Evolutionary conservation across 306 rosid species (phyloP).

Genomic region (Casuarina cunninghamiana): DNA sequence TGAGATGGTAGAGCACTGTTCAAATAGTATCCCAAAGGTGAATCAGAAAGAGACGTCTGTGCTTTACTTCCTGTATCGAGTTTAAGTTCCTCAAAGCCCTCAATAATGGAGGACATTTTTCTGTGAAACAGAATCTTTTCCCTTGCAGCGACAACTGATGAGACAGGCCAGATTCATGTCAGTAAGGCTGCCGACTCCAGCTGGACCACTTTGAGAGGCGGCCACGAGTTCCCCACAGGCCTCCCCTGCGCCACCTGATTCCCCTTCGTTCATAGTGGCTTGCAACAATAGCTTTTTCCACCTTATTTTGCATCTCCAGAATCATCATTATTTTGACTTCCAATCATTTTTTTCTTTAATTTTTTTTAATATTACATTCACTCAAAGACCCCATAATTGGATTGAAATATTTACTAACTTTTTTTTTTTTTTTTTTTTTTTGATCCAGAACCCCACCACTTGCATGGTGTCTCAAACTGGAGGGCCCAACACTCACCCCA

Average conservation of each 20-base stretch:
- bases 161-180: constrained; percentile 14
- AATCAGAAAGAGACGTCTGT: too few relatives aligned
- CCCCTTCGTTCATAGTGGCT: neutral
- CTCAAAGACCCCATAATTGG: too few relatives aligned
- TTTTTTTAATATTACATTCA: too few relatives aligned
- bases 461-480: too few relatives aligned
- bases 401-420: too few relatives aligned
- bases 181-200: neutral
- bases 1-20: too few relatives aligned
- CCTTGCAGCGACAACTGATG: neutral
- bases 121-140: neutral
- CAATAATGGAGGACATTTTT: neutral
- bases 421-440: too few relatives aligned
- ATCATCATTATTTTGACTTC: too few relatives aligned
- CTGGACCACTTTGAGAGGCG: constrained; percentile 18
- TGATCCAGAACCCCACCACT: too few relatives aligned
- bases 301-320: neutral
- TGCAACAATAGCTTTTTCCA: neutral
- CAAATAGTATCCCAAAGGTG: too few relatives aligned
- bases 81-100: neutral
- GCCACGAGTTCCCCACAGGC: constrained; percentile 1
- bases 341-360: too few relatives aligned
- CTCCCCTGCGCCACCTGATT: neutral
- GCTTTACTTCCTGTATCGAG: neutral
- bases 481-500: too few relatives aligned